These are phyloP conservation scores for Aspergillus luchuensis DNA, from an alignment of 2,329 filamentous ascomycete genomes.

Conservation along the genomic window DNA sequence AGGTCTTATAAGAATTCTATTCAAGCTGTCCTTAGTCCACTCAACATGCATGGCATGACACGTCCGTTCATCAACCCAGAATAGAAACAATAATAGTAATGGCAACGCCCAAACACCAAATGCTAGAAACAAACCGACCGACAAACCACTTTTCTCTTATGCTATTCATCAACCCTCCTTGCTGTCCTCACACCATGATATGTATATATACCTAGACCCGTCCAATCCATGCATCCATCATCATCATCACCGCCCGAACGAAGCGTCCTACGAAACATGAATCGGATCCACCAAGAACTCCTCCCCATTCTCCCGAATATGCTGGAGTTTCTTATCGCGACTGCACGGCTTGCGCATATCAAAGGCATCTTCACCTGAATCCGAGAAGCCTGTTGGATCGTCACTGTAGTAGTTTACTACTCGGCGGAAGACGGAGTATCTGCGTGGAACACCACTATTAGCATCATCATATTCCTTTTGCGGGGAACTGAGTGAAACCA, in stretches of 20 bases:
- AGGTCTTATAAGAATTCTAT: background rate
- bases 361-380: constrained; percentile 77
- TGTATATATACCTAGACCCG: background rate
- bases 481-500: no score
- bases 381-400: constrained; percentile 64
- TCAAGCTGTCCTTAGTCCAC: background rate
- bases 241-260: background rate
- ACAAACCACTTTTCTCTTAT: background rate
- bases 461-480: no score
- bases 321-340: constrained; percentile 73
- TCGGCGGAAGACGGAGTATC: constrained; percentile 79
- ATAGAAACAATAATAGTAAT: background rate
- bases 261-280: constrained; percentile 65
- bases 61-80: background rate
- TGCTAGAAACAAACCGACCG: constrained; percentile 9
- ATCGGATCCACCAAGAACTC: constrained; percentile 74
- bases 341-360: constrained; percentile 94
- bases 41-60: background rate
- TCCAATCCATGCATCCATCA: background rate
- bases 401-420: constrained; percentile 94
- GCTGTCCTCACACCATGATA: background rate
- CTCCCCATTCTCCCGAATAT: constrained; percentile 80
- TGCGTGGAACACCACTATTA: constrained; percentile 23
- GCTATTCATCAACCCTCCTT: background rate
- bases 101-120: constrained; percentile 20